Evolutionary conservation across 2,329 filamentous ascomycete genomes (phyloP).

Genomic region (Trichoderma sp.): DNA sequence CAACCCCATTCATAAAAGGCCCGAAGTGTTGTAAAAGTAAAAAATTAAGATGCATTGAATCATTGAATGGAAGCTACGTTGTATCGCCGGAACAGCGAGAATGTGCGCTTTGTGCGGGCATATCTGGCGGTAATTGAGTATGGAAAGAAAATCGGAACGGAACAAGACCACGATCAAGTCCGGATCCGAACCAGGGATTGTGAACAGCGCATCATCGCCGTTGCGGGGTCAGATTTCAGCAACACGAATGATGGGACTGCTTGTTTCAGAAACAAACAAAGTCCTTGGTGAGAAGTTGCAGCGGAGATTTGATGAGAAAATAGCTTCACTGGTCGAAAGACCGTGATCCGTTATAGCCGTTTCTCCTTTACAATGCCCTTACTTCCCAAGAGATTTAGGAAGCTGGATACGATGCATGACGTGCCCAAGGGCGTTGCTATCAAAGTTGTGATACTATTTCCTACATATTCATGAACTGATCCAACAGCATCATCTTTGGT

Average conservation of each 20-base stretch:
- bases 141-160: background rate
- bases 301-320: background rate
- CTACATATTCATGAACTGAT: background rate
- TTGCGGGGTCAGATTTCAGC: background rate
- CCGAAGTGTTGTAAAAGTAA: background rate
- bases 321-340: background rate
- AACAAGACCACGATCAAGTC: background rate
- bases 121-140: background rate
- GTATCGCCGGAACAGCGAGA: background rate
- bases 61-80: background rate
- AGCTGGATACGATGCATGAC: background rate
- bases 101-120: background rate
- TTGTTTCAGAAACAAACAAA: background rate
- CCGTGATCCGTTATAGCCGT: background rate
- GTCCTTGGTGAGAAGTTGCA: background rate
- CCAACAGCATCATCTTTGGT: background rate
- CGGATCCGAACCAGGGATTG: background rate
- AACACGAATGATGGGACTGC: background rate
- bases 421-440: background rate
- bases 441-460: background rate
- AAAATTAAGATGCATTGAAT: background rate
- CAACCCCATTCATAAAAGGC: conserved; percentile 10
- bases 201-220: background rate
- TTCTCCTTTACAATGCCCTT: background rate
- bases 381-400: background rate